phyloP scores from a whole-genome alignment of 2,329 filamentous ascomycete species.

The Setomelanomma holmii region DNA sequence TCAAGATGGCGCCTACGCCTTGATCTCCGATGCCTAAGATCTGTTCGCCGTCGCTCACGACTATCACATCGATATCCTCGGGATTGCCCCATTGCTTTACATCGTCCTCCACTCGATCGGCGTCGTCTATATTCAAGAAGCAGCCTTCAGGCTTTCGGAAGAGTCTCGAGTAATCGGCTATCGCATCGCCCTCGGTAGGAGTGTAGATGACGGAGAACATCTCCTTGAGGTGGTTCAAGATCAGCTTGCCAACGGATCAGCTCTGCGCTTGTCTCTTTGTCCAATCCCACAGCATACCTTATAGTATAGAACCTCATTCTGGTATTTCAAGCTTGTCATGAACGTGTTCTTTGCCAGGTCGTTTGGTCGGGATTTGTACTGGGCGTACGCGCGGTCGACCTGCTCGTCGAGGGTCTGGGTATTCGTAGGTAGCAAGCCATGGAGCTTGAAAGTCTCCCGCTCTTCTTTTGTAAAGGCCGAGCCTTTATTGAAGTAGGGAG shows the following conservation, averaged over 20 bases:
- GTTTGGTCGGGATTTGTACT: constrained; percentile 70
- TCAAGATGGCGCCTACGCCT: constrained; percentile 83
- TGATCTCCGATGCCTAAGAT: constrained; percentile 92
- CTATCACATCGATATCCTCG: constrained; percentile 86
- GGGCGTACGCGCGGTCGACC: constrained; percentile 77
- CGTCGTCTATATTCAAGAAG: constrained; percentile 76
- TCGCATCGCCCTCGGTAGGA: constrained; percentile 87
- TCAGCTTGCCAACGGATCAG: constrained; percentile 59
- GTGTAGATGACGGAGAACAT: constrained; percentile 95
- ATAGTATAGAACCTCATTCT: constrained; percentile 85
- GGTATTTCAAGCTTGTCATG: constrained; percentile 81
- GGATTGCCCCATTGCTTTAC: constrained; percentile 71
- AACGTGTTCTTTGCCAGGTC: constrained; percentile 87
- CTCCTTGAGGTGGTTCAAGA: constrained; percentile 79
- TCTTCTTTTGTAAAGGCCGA: constrained; percentile 77
- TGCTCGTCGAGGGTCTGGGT: constrained; percentile 81
- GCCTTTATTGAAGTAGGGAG: constrained; percentile 80
- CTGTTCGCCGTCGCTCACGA: constrained; percentile 76
- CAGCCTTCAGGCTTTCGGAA: constrained; percentile 83
- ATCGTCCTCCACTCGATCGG: constrained; percentile 69
- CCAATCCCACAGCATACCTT: constrained; percentile 55
- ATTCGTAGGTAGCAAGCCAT: constrained; percentile 74
- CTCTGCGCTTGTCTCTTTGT: background rate
- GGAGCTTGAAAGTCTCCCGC: constrained; percentile 71
- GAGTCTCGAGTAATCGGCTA: constrained; percentile 79